Evolutionary conservation across 768 basidiomycete genomes (phyloP).

Genomic region (Amanita subjunquillea): DNA sequence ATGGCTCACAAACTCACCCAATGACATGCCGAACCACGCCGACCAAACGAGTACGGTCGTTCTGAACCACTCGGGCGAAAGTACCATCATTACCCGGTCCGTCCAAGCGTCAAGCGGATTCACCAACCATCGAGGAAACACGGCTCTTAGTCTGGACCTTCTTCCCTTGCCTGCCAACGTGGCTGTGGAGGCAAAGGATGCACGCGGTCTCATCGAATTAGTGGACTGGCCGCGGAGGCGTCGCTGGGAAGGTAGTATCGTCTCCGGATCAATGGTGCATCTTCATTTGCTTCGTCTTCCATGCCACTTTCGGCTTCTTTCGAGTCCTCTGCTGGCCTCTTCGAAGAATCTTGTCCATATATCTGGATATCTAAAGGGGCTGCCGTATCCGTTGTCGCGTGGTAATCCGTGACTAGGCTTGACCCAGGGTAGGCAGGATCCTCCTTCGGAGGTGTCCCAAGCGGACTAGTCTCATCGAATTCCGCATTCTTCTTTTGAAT

Average conservation of each 20-base stretch:
- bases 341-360: not conserved
- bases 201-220: not conserved
- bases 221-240: not conserved
- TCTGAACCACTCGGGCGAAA: constrained; percentile 64
- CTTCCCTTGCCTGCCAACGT: not conserved
- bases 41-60: constrained; percentile 77
- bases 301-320: not conserved
- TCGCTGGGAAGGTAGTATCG: not conserved
- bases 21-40: constrained; percentile 65
- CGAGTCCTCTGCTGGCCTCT: not conserved
- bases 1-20: constrained; percentile 41
- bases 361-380: not conserved
- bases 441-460: constrained; percentile 1
- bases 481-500: not conserved
- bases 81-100: constrained; percentile 56
- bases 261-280: constrained; percentile 1
- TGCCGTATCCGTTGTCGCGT: constrained; percentile 7
- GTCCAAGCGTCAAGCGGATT: constrained; percentile 60
- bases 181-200: not conserved
- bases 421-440: not conserved
- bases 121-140: constrained; percentile 29
- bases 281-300: constrained; percentile 1
- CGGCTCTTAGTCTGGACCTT: not conserved
- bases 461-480: constrained; percentile 1
- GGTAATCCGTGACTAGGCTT: constrained; percentile 6